These are phyloP conservation scores for Aspergillus cristatus DNA, from an alignment of 495 filamentous ascomycete species.

Conservation along the genomic window DNA sequence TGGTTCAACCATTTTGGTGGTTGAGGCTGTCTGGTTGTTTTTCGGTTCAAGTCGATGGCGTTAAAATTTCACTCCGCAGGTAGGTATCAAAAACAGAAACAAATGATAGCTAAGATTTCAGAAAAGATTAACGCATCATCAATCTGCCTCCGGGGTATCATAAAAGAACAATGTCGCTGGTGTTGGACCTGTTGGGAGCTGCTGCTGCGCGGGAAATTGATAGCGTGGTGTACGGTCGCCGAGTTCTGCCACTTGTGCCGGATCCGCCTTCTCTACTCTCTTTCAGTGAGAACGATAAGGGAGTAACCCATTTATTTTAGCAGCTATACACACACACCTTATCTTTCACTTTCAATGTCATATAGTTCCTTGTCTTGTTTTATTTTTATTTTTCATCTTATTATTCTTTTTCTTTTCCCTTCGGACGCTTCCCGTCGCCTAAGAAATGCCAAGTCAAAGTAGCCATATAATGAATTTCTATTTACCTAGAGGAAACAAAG, in stretches of 20 bases:
- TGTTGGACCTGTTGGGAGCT: neutral
- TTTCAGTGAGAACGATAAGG: neutral
- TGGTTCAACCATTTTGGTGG: slow-evolving; percentile 40
- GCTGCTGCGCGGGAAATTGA: slow-evolving; percentile 1
- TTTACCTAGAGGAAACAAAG: too few species aligned
- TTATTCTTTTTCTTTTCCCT: too few species aligned
- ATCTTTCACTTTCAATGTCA: too few species aligned
- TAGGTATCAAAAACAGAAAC: neutral
- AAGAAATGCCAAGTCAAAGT: too few species aligned
- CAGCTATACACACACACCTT: too few species aligned
- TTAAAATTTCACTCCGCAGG: too few species aligned
- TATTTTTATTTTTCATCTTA: too few species aligned
- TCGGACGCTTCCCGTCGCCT: too few species aligned
- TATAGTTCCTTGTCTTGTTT: too few species aligned
- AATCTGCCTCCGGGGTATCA: neutral
- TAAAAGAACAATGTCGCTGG: neutral
- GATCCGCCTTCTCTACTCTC: neutral
- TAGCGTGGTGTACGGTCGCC: slow-evolving; percentile 10
- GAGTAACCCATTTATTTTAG: too few species aligned
- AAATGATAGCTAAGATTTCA: neutral
- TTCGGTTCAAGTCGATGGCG: slow-evolving; percentile 1
- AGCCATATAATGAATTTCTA: too few species aligned
- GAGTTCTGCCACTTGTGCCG: slow-evolving; percentile 10
- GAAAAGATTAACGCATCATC: too few species aligned
- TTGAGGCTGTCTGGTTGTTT: slow-evolving; percentile 7